Evolutionary conservation across 2,329 filamentous ascomycete genomes (phyloP).

Genomic region (Aspergillus ochraceoroseus): DNA sequence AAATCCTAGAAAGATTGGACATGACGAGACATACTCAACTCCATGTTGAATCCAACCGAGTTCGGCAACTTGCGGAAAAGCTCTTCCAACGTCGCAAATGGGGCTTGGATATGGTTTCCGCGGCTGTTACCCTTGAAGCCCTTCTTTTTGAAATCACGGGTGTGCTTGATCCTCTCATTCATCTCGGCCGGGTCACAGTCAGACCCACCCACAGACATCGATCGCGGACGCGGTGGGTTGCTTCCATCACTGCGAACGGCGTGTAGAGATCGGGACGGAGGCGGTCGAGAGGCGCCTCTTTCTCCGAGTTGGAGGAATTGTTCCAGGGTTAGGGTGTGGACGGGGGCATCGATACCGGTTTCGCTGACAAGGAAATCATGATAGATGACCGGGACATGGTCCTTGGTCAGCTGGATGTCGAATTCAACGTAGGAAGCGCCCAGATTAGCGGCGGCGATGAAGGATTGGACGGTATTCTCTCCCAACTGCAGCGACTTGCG

Average conservation of each 20-base stretch:
- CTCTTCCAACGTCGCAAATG: slow-evolving; percentile 91
- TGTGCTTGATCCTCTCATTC: slow-evolving; percentile 95
- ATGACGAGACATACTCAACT: slow-evolving; percentile 61
- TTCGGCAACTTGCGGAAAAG: slow-evolving; percentile 81
- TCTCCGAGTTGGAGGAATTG: slow-evolving; percentile 82
- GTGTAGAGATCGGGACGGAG: slow-evolving; percentile 43
- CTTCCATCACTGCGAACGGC: slow-evolving; percentile 13
- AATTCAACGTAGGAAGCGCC: slow-evolving; percentile 69
- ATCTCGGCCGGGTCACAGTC: slow-evolving; percentile 41
- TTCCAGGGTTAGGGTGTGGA: slow-evolving; percentile 89
- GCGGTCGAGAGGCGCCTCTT: slow-evolving; percentile 45
- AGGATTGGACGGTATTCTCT: slow-evolving; percentile 92
- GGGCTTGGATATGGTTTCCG: slow-evolving; percentile 90
- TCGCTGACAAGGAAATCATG: slow-evolving; percentile 98
- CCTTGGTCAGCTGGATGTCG: slow-evolving; percentile 97
- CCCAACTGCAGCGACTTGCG: slow-evolving; percentile 88
- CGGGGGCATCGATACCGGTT: slow-evolving; percentile 92
- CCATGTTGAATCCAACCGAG: slow-evolving; percentile 91
- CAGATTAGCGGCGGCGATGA: slow-evolving; percentile 91
- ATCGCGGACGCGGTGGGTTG: slow-evolving; percentile 43
- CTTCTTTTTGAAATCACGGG: slow-evolving; percentile 86
- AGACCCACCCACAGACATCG: slow-evolving; percentile 57
- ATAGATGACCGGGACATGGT: slow-evolving; percentile 96
- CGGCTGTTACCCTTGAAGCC: slow-evolving; percentile 95
- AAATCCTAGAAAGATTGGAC: slow-evolving; percentile 18